Conservation (phyloP, 805 yeast species). For the Candida sithepensis region DNA sequence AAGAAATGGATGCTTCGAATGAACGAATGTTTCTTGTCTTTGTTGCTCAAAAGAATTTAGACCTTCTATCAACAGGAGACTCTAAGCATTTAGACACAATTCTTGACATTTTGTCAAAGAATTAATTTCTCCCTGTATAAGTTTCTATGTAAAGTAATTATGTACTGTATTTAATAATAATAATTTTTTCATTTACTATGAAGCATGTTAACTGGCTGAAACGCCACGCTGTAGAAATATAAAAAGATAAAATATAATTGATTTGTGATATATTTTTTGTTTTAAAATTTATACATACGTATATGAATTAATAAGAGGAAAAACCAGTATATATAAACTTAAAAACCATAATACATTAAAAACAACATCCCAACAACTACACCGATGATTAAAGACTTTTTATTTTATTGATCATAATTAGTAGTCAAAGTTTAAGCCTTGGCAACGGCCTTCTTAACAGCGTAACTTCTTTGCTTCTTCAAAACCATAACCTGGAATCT, state of each 20-base stretch:
- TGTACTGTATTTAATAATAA: neutral
- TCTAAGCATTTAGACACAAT: neutral
- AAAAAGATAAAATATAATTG: neutral
- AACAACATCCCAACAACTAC: neutral
- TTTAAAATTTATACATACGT: neutral
- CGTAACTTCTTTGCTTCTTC: constrained; percentile 95
- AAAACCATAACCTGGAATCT: constrained; percentile 98
- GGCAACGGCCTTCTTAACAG: constrained; percentile 94
- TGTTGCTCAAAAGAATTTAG: constrained; percentile 26
- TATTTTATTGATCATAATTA: neutral
- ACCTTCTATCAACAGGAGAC: constrained; percentile 5
- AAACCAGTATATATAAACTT: neutral
- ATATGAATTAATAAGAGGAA: neutral
- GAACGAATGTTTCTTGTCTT: constrained; percentile 25
- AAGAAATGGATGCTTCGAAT: constrained; percentile 7
- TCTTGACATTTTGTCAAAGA: neutral
- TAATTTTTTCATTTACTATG: too few relatives aligned
- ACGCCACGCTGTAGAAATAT: too few relatives aligned
- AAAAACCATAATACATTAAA: neutral
- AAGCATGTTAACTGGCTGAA: too few relatives aligned
- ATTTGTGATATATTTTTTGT: constrained; percentile 1
- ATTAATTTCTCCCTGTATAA: neutral
- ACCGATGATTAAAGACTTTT: neutral
- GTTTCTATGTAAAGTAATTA: neutral
- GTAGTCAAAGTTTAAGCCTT: constrained; percentile 64